Evolutionary conservation across 768 basidiomycete species (phyloP).

Genomic region (Pleurotus giganteus): DNA sequence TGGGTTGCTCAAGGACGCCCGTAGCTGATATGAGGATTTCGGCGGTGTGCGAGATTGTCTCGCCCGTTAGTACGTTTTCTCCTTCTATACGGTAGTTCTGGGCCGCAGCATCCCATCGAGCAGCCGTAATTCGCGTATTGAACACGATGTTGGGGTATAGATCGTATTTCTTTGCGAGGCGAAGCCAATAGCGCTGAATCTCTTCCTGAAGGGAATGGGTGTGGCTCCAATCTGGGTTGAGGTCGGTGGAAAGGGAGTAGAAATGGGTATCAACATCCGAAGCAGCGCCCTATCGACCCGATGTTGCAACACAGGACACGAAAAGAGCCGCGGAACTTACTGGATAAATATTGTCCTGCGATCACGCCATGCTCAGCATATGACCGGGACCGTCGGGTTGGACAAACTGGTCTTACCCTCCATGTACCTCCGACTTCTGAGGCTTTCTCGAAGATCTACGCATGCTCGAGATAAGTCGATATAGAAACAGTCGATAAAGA

Average conservation of each 20-base stretch:
- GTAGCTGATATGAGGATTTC: conserved; percentile 51
- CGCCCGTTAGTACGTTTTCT: conserved; percentile 31
- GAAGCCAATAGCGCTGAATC: conserved; percentile 41
- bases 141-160: conserved; percentile 40
- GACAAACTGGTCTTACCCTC: conserved; percentile 36
- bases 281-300: conserved; percentile 34
- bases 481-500: too few relatives aligned
- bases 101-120: conserved; percentile 38
- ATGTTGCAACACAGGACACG: too few relatives aligned
- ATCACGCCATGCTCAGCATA: background rate
- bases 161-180: conserved; percentile 38
- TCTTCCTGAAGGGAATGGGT: conserved; percentile 40
- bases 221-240: conserved; percentile 41
- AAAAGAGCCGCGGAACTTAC: conserved; percentile 15
- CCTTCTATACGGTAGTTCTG: conserved; percentile 36
- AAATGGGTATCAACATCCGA: conserved; percentile 42
- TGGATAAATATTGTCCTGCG: conserved; percentile 35
- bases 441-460: conserved; percentile 46
- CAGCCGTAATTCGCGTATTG: conserved; percentile 40
- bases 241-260: conserved; percentile 48
- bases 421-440: conserved; percentile 48
- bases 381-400: background rate
- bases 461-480: too few relatives aligned
- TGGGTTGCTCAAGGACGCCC: conserved; percentile 47
- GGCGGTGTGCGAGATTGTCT: conserved; percentile 27